phyloP scores from a whole-genome alignment of 2,329 filamentous ascomycete genomes.

The Aspergillus terreus region DNA sequence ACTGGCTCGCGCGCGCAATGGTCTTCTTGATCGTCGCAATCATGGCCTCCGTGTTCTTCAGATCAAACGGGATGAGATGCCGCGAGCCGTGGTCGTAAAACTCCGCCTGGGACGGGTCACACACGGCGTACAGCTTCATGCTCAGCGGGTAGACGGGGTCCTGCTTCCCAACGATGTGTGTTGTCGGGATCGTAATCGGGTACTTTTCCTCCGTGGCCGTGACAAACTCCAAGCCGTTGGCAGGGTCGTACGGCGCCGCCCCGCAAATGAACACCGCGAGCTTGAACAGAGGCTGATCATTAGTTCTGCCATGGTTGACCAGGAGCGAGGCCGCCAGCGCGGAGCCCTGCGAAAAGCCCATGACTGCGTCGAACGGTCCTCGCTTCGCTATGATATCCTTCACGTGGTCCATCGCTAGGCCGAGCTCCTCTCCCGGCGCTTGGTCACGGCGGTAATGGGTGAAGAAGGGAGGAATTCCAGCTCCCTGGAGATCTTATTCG shows the following conservation, averaged over 20 bases:
- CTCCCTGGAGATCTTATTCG: slow-evolving; percentile 24
- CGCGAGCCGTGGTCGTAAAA: slow-evolving; percentile 36
- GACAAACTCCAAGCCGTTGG: slow-evolving; percentile 16
- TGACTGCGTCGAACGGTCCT: slow-evolving; percentile 30
- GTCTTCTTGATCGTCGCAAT: slow-evolving; percentile 23
- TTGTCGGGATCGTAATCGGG: slow-evolving; percentile 33
- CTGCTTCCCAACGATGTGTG: slow-evolving; percentile 36
- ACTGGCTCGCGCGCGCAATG: slow-evolving; percentile 18
- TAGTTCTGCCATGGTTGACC: slow-evolving; percentile 17
- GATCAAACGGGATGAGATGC: slow-evolving; percentile 33
- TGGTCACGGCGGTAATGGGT: slow-evolving; percentile 25
- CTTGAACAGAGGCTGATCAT: slow-evolving; percentile 26
- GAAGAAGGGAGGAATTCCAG: slow-evolving; percentile 30
- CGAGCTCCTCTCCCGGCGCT: slow-evolving; percentile 20
- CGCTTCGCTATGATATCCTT: slow-evolving; percentile 17
- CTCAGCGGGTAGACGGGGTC: slow-evolving; percentile 30
- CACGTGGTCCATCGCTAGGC: slow-evolving; percentile 24
- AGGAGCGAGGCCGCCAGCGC: slow-evolving; percentile 26
- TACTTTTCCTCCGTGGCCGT: slow-evolving; percentile 10
- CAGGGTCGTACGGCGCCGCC: slow-evolving; percentile 22
- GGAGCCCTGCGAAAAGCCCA: slow-evolving; percentile 32
- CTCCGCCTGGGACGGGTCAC: slow-evolving; percentile 26
- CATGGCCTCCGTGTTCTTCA: slow-evolving; percentile 26
- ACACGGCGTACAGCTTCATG: slow-evolving; percentile 30
- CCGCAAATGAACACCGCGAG: slow-evolving; percentile 30